Evolutionary conservation across 2,329 filamentous ascomycete species (phyloP), one percentile per base, ranked within the genome.

Genomic region (Arthrobotrys megalospora): DNA sequence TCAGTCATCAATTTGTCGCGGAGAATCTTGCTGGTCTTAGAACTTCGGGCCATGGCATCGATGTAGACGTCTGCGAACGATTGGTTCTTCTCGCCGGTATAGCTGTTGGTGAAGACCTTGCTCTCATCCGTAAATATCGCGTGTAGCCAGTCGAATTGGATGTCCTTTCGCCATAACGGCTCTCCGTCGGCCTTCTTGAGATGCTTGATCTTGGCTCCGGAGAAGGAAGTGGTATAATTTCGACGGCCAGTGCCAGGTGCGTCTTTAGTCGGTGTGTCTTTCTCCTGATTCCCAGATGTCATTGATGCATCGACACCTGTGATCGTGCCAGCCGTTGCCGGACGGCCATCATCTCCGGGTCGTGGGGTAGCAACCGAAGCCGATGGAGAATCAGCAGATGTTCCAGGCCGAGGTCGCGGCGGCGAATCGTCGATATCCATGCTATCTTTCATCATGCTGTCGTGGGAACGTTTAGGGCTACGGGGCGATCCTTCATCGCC

Each of bases 21-120:
- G 80, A 99, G 88, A 62, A 99, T 96, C 86, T 98, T 98, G 88
- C 96, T 98, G 32, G 95, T 98, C 87, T 99, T 99, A 88, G 93
- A 97, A 86, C 96, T 99, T 84, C 94, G 90, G 2, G 96, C 94
- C 95, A 99, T 98, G 78, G 96, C 95, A 85, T 98, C 96, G 82
- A 99, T 95, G 85, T 99, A 99, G 78, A 99, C 90, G 84, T 98
- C 94, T 79, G 96, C 94, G 84, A 99, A 99, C 6, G 88, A 90
- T 82, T 88, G 85, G 80, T 89, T 92, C 82, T 92, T 90, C 82
- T 91, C 91, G 72, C 89, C 89, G 81, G 97, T 94, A 84, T 95
- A 97, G 84, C 92, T 92, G 83, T 97, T 97, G 83, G 93, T 97
- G 84, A 99, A 99, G 83, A 94, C 94, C 80, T 86, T 86, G 65